phyloP scores from a whole-genome alignment of 2,329 filamentous ascomycete genomes.

The Fusarium metavorans region DNA sequence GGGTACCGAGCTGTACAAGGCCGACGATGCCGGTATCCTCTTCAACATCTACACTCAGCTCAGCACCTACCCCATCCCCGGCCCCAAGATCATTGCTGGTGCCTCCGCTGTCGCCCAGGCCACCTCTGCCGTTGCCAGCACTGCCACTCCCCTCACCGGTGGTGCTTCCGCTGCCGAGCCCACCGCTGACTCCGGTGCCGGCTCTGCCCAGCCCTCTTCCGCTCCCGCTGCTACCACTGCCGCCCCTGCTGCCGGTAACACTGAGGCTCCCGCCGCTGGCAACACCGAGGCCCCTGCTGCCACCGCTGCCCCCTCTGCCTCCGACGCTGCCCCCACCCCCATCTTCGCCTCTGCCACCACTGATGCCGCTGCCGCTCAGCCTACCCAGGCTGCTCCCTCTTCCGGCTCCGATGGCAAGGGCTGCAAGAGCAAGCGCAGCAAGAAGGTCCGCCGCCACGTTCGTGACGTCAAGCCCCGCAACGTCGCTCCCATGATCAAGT shows the following conservation, averaged over 20 bases:
- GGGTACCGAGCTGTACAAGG: conserved; percentile 48
- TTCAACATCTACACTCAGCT: conserved; percentile 49
- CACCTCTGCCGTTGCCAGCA: conserved; percentile 31
- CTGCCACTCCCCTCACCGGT: conserved; percentile 26
- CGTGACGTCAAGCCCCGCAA: conserved; percentile 39
- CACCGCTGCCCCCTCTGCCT: conserved; percentile 9
- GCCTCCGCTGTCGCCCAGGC: conserved; percentile 32
- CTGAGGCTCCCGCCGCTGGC: conserved; percentile 12
- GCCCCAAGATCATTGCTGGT: conserved; percentile 44
- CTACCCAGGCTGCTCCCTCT: conserved; percentile 30
- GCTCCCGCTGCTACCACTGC: conserved; percentile 10
- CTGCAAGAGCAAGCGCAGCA: conserved; percentile 39
- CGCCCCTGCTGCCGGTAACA: conserved; percentile 6
- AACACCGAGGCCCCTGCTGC: conserved; percentile 16
- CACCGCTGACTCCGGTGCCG: conserved; percentile 21
- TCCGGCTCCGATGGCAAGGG: conserved; percentile 7
- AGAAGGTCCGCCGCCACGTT: conserved; percentile 43
- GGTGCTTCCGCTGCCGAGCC: conserved; percentile 8
- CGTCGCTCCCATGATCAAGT: conserved; percentile 24
- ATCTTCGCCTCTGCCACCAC: conserved; percentile 18
- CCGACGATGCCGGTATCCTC: conserved; percentile 48
- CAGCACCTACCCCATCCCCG: conserved; percentile 46
- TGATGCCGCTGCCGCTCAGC: conserved; percentile 23
- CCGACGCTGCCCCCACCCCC: conserved; percentile 4
- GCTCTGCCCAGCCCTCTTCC: conserved; percentile 8